phyloP scores from a whole-genome alignment of 2,329 filamentous ascomycete species.

The Pseudocercospora pini-densiflorae region DNA sequence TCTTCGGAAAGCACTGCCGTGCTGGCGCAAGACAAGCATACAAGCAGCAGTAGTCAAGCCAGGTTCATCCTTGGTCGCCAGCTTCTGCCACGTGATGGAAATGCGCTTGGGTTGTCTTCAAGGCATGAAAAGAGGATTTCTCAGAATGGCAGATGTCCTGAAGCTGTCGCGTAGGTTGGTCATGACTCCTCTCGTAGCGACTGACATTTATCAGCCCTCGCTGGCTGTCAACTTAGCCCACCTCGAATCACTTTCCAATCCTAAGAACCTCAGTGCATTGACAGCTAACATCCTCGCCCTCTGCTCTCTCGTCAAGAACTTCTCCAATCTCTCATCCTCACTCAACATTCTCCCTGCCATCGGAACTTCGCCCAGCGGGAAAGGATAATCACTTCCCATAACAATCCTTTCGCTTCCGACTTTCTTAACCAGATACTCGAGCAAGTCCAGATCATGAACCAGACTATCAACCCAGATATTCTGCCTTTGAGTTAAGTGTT shows the following conservation, averaged over 20 bases:
- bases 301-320: constrained; percentile 14
- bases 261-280: constrained; percentile 18
- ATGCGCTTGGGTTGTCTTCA: too few relatives aligned
- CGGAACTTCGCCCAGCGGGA: constrained; percentile 18
- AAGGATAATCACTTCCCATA: constrained; percentile 23
- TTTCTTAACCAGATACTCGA: constrained; percentile 23
- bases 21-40: too few relatives aligned
- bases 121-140: neutral
- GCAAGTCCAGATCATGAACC: constrained; percentile 21
- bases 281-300: constrained; percentile 16
- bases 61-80: too few relatives aligned
- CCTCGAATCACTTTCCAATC: constrained; percentile 8
- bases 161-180: too few relatives aligned
- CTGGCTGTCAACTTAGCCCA: constrained; percentile 5
- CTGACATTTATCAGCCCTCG: neutral
- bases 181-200: neutral
- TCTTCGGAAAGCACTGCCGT: neutral
- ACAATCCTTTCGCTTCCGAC: constrained; percentile 18
- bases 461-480: constrained; percentile 24
- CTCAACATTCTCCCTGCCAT: constrained; percentile 16
- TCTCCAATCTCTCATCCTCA: constrained; percentile 9
- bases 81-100: too few relatives aligned
- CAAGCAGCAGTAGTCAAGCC: too few relatives aligned
- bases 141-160: neutral
- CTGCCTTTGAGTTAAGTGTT: constrained; percentile 9